Base-by-base conservation (phyloP, 2,329 filamentous ascomycete species). In the Aotearoamyces nothofagi region DNA sequence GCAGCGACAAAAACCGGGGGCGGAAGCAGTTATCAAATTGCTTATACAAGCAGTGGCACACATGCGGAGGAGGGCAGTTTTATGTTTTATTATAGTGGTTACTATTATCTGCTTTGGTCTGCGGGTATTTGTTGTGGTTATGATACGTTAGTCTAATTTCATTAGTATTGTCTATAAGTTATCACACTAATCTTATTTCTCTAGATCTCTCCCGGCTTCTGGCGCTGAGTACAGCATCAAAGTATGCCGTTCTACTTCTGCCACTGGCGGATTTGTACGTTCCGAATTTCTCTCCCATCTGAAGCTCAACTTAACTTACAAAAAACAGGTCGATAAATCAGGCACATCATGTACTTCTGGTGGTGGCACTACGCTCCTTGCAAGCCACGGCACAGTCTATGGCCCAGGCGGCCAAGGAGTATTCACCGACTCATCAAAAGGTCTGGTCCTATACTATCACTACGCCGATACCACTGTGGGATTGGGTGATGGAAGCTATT, bases 191-290 rank as follows among this genome's bases (percentile, higher is more conserved):
- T 3, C 15, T 12, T 16, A 14, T 5, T 9, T 7, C 9, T 24
- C n/a, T n/a, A n/a, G n/a, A n/a, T n/a, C 31, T 17, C 30, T 33
- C 31, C 69, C 72, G 0, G 59, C 66, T 0, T 27, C 55, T 0
- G 73, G 72, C 4, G 52, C 54, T n/a, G 74, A 78, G 49, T 79
- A 79, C 48, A 66, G 65, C 45, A 71, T 78, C 45, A 64, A 63
- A 42, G 69, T 75, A 15, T 78, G 74, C 52, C 54, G 70, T n/a
- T 68, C 63, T 4, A 55, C 48, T 1, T 56, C 51, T 5, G 57
- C 61, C 4, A 66, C 55, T 1, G 58, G 68, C 0, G 54, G 54
- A 1, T 80, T 70, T 41, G 66, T 63, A 27, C n/a, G n/a, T n/a
- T n/a, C n/a, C n/a, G 31, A 32, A 34, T 8, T 27, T 9, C 10